phyloP scores from a whole-genome alignment of 164 flowering plant genomes.

The Vitis riparia region DNA sequence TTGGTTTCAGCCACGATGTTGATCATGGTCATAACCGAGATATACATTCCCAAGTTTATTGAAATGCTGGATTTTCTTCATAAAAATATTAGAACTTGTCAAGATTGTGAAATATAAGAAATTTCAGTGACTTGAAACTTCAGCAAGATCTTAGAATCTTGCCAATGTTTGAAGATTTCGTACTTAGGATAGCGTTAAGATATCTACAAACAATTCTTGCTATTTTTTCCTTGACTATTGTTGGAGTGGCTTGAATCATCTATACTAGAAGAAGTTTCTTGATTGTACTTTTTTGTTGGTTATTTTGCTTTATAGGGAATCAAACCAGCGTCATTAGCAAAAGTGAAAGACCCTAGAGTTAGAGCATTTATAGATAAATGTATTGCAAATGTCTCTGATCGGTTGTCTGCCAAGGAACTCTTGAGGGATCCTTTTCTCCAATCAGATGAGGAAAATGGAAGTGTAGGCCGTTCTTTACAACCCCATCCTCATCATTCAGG shows the following conservation, averaged over 20 bases:
- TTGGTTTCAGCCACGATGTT: no score
- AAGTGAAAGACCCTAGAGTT: constrained; percentile 72
- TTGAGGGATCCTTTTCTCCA: constrained; percentile 79
- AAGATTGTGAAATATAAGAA: no score
- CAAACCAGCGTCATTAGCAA: constrained; percentile 89
- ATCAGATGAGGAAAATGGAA: constrained; percentile 50
- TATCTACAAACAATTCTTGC: no score
- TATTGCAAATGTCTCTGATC: constrained; percentile 66
- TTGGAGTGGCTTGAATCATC: neutral
- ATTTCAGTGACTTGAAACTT: no score
- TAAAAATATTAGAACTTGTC: no score
- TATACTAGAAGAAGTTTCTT: neutral
- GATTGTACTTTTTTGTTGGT: neutral
- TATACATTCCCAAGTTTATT: no score
- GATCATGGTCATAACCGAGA: no score
- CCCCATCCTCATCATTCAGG: constrained; percentile 34
- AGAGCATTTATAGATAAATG: constrained; percentile 87
- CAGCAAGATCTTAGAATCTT: no score
- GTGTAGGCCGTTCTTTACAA: constrained; percentile 29
- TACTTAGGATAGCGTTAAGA: no score
- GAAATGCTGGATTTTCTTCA: no score
- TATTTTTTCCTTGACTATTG: no score
- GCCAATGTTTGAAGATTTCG: no score
- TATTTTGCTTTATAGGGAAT: constrained; percentile 58
- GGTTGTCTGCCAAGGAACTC: constrained; percentile 80